phyloP scores from a whole-genome alignment of 2,329 filamentous ascomycete genomes.

The Plenodomus tracheiphilus region DNA sequence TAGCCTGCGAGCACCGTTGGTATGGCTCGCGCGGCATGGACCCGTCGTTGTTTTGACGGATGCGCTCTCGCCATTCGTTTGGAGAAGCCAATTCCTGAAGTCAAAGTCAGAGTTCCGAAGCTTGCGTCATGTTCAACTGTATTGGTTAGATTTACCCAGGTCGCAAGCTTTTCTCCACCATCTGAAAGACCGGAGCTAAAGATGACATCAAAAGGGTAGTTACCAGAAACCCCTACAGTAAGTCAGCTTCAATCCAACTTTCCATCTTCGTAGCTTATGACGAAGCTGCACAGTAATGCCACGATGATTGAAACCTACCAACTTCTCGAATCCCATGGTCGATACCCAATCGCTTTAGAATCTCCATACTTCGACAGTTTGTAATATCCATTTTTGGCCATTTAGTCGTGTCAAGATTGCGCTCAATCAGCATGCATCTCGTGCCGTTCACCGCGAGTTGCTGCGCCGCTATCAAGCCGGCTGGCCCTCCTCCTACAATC shows the following conservation, averaged over 20 bases:
- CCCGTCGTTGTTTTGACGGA: slow-evolving; percentile 37
- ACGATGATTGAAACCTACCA: slow-evolving; percentile 9
- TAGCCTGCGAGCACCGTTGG: slow-evolving; percentile 4
- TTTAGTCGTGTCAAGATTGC: slow-evolving; percentile 31
- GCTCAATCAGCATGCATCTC: slow-evolving; percentile 27
- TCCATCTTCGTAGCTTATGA: background rate
- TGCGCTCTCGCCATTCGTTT: slow-evolving; percentile 21
- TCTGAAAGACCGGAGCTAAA: slow-evolving; percentile 17
- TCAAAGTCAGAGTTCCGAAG: background rate
- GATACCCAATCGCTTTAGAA: slow-evolving; percentile 35
- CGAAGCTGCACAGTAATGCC: background rate
- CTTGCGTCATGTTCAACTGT: background rate
- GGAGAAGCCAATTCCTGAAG: slow-evolving; percentile 6
- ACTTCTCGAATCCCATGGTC: slow-evolving; percentile 25
- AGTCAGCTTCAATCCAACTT: background rate
- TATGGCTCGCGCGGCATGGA: slow-evolving; percentile 19
- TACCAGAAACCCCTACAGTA: slow-evolving; percentile 2
- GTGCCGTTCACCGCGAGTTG: slow-evolving; percentile 21
- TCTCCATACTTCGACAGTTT: slow-evolving; percentile 44
- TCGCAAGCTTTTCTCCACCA: slow-evolving; percentile 8
- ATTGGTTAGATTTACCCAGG: slow-evolving; percentile 8
- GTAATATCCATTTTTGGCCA: slow-evolving; percentile 49
- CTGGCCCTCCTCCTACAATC: slow-evolving; percentile 31
- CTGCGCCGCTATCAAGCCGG: slow-evolving; percentile 26
- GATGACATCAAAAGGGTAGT: slow-evolving; percentile 15